Conservation (phyloP, 306 rosid genomes). For the Glycine soja region DNA sequence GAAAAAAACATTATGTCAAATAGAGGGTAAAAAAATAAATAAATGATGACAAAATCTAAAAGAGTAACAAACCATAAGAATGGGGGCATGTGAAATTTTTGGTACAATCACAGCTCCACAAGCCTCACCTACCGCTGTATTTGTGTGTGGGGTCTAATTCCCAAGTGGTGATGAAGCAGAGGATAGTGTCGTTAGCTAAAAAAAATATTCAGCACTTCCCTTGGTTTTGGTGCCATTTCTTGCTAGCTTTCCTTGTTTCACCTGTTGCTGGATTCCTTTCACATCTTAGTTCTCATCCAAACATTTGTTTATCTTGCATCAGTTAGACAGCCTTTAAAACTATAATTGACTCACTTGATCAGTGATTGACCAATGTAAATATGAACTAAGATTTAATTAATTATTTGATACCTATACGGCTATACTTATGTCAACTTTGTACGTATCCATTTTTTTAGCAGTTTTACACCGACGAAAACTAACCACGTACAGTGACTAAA, state of each 20-base stretch:
- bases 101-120: slow-evolving; percentile 47
- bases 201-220: slow-evolving; percentile 17
- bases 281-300: slow-evolving; percentile 31
- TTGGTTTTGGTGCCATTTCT: slow-evolving; percentile 44
- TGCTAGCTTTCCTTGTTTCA: slow-evolving; percentile 1
- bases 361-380: not conserved
- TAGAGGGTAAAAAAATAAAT: not conserved
- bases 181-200: slow-evolving; percentile 37
- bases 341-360: not conserved
- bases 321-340: not conserved
- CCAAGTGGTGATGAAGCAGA: slow-evolving; percentile 19
- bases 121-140: slow-evolving; percentile 23
- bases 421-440: too few species aligned
- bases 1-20: not conserved
- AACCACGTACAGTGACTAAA: too few species aligned
- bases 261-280: slow-evolving; percentile 20
- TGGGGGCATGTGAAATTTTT: slow-evolving; percentile 45
- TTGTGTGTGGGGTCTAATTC: slow-evolving; percentile 59
- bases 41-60: not conserved
- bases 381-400: not conserved
- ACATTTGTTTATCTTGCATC: slow-evolving; percentile 18
- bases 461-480: too few species aligned
- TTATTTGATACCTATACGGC: not conserved
- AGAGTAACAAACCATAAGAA: slow-evolving; percentile 13
- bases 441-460: too few species aligned